Evolutionary conservation across 169 alveolate species (phyloP).

Genomic region (Plasmodium malariae): DNA sequence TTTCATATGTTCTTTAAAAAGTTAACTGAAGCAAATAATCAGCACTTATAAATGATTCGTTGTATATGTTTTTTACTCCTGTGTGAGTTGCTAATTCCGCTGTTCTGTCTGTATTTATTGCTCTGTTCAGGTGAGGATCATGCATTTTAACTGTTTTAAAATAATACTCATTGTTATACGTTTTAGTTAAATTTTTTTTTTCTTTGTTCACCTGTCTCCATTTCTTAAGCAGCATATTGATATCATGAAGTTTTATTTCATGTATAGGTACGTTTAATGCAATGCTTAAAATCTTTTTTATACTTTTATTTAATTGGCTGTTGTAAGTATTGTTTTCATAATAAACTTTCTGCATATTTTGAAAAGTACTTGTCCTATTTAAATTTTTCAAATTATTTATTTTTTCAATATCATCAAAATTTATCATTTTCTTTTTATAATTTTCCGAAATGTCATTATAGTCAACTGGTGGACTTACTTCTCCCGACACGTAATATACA

Average conservation of each 20-base stretch:
- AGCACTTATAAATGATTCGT: background rate
- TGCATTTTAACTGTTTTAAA: slow-evolving; percentile 28
- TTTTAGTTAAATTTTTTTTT: slow-evolving; percentile 1
- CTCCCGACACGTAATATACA: background rate
- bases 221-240: slow-evolving; percentile 38
- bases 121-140: background rate
- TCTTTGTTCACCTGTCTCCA: slow-evolving; percentile 42
- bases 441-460: slow-evolving; percentile 21
- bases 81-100: background rate
- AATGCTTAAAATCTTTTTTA: slow-evolving; percentile 38
- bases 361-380: slow-evolving; percentile 6
- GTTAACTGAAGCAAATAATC: slow-evolving; percentile 24
- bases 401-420: slow-evolving; percentile 13
- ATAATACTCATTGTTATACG: slow-evolving; percentile 18
- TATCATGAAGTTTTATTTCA: slow-evolving; percentile 60
- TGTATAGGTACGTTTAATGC: slow-evolving; percentile 45
- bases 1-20: slow-evolving; percentile 3
- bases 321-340: background rate
- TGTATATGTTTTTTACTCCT: background rate
- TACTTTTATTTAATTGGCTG: background rate
- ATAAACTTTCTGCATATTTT: slow-evolving; percentile 18
- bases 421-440: slow-evolving; percentile 11
- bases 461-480: background rate
- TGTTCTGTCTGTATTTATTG: background rate
- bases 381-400: slow-evolving; percentile 35